These are phyloP conservation scores for Saccharum hybrid DNA, from an alignment of 202 grass and related monocot species.

Conservation along the genomic window DNA sequence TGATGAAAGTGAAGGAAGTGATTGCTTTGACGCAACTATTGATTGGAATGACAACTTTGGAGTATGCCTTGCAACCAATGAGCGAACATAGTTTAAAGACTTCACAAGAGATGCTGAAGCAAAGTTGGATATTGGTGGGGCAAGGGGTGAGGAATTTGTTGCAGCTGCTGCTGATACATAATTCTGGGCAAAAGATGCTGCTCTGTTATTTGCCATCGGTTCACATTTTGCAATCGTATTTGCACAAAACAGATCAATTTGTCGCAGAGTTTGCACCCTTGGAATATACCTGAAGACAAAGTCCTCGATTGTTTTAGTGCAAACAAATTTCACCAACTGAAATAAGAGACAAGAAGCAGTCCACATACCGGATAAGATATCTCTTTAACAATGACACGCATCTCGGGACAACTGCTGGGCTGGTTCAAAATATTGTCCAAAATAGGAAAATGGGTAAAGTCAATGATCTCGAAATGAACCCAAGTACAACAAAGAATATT, in stretches of 20 bases:
- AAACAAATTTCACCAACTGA: slow-evolving; percentile 28
- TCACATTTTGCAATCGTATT: slow-evolving; percentile 88
- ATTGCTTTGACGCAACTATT: slow-evolving; percentile 59
- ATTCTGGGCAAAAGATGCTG: slow-evolving; percentile 51
- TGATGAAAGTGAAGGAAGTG: slow-evolving; percentile 73
- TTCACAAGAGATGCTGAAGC: slow-evolving; percentile 87
- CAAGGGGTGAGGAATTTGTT: slow-evolving; percentile 57
- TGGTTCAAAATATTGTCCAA: slow-evolving; percentile 63
- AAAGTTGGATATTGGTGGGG: slow-evolving; percentile 63
- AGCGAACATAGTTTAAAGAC: slow-evolving; percentile 93
- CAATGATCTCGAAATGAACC: background rate
- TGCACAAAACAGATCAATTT: slow-evolving; percentile 94
- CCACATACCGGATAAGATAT: slow-evolving; percentile 86
- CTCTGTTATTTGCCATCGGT: slow-evolving; percentile 59
- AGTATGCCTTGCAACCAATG: slow-evolving; percentile 87
- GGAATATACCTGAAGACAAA: slow-evolving; percentile 74
- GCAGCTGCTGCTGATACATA: slow-evolving; percentile 50
- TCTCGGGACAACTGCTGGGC: slow-evolving; percentile 96
- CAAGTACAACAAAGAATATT: slow-evolving; percentile 4
- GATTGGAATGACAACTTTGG: slow-evolving; percentile 93
- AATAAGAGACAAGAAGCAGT: slow-evolving; percentile 19
- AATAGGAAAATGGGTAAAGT: slow-evolving; percentile 48
- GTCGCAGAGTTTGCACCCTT: slow-evolving; percentile 81
- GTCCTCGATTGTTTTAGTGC: slow-evolving; percentile 20
- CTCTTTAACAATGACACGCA: slow-evolving; percentile 86